Base-by-base conservation (phyloP, 2,329 filamentous ascomycete genomes). In the Fusarium sp. region DNA sequence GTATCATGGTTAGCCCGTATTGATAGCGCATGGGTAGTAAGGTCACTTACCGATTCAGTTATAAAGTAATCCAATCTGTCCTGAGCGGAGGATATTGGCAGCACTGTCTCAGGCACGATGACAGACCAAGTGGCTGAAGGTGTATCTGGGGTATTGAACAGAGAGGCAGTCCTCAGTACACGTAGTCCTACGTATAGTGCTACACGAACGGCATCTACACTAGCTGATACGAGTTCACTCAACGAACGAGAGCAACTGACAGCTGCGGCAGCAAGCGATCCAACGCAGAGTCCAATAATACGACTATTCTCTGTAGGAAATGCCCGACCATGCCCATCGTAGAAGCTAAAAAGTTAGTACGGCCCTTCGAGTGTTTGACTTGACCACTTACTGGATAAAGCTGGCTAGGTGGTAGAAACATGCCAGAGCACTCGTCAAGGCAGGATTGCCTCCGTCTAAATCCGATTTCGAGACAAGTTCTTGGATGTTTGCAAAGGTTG, bases 401-500 rank as follows among this genome's bases (percentile, higher is more conserved):
- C 71, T 67, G 10, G 67, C 68, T 37, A 73, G 28, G 20, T 76
- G 73, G 13, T 67, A 72, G 52, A 65, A 32, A 71, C 43, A 22
- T 75, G 70, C 35, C 67, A 74, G 15, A 73, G 71, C n/a, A 51
- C 60, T 30, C 19, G 49, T 33, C 9, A 52, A 43, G 13, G 49
- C 49, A 75, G 50, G 13, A 67, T 56, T 11, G 60, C 62, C 10
- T 56, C 67, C 70, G 15, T 65, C 54, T 6, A 65, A 69, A 15
- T 73, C 66, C 5, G 65, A 52, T 28, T 62, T 73, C 7, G 72
- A 65, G 5, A 70, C 59, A 6, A 75, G 51, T 17, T 75, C 74
- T 20, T 74, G 68, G 7, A 75, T 70, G 2, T 73, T 74, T 2
- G 73, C 74, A 44, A 75, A 75, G 5, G 62, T 68, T 44, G 74